Evolutionary conservation across 2,329 filamentous ascomycete genomes (phyloP).

Genomic region (Claviceps purpurea): DNA sequence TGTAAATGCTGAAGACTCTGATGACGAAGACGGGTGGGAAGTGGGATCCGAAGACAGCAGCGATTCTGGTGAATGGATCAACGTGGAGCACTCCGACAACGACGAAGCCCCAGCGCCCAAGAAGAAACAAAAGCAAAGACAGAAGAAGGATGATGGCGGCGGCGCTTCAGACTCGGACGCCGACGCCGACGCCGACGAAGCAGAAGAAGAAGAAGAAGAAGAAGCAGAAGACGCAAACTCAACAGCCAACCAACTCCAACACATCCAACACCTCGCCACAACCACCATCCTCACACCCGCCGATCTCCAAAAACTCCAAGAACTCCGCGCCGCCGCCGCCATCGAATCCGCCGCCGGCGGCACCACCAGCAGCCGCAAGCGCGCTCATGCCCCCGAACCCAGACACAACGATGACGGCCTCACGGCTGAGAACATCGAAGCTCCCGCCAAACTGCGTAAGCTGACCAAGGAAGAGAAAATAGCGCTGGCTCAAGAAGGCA

Average conservation of each 20-base stretch:
- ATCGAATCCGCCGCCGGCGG: conserved; percentile 50
- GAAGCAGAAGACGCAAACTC: conserved; percentile 20
- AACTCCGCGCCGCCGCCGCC: conserved; percentile 63
- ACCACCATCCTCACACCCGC: conserved; percentile 90
- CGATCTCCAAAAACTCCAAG: conserved; percentile 86
- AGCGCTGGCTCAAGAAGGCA: conserved; percentile 69
- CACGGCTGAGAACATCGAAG: conserved; percentile 84
- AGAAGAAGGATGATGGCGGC: conserved; percentile 16
- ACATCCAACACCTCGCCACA: conserved; percentile 67
- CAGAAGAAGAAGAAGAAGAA: conserved; percentile 6
- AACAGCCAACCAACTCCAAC: conserved; percentile 30
- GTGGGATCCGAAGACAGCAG: conserved; percentile 40
- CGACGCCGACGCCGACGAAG: background rate
- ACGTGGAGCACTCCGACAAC: conserved; percentile 64
- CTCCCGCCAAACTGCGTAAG: conserved; percentile 69
- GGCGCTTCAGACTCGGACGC: conserved; percentile 10
- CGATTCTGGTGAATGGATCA: conserved; percentile 84
- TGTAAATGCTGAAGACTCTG: conserved; percentile 44
- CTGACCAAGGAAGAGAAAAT: conserved; percentile 81
- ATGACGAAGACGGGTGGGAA: conserved; percentile 46
- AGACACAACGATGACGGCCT: conserved; percentile 77
- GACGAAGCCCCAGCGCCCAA: conserved; percentile 55
- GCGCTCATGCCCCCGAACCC: conserved; percentile 29
- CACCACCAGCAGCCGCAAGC: conserved; percentile 23
- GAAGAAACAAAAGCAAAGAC: conserved; percentile 22